These are phyloP conservation scores for Alternaria novae-zelandiae DNA, from an alignment of 2,329 filamentous ascomycete genomes.

Conservation along the genomic window DNA sequence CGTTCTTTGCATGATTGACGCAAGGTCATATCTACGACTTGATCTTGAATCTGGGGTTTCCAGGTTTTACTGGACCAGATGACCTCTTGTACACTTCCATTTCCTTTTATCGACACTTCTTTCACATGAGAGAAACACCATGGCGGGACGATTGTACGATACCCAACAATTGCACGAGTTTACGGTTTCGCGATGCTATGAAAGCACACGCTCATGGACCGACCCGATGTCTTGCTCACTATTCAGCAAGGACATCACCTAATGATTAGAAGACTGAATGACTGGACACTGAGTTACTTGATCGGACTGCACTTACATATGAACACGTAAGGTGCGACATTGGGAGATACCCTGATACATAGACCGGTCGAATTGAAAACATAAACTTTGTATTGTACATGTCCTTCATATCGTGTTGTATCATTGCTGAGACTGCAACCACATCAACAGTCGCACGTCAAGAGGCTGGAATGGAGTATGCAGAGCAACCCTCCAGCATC, in stretches of 20 bases:
- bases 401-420: background rate
- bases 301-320: background rate
- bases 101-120: background rate
- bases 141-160: background rate
- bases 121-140: background rate
- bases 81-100: background rate
- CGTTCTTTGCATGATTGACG: background rate
- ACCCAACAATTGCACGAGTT: background rate
- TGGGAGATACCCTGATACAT: background rate
- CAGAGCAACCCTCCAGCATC: background rate
- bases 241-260: background rate
- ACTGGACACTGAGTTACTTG: no score
- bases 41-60: background rate
- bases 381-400: slow-evolving; percentile 26
- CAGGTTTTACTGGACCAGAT: background rate
- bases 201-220: background rate
- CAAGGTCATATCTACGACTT: background rate
- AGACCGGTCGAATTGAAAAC: background rate
- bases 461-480: background rate
- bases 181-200: background rate
- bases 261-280: background rate
- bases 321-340: background rate
- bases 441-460: background rate
- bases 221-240: background rate
- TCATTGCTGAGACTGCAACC: background rate